These are phyloP conservation scores for Fusarium equiseti DNA, from an alignment of 2,329 filamentous ascomycete species.

Conservation along the genomic window DNA sequence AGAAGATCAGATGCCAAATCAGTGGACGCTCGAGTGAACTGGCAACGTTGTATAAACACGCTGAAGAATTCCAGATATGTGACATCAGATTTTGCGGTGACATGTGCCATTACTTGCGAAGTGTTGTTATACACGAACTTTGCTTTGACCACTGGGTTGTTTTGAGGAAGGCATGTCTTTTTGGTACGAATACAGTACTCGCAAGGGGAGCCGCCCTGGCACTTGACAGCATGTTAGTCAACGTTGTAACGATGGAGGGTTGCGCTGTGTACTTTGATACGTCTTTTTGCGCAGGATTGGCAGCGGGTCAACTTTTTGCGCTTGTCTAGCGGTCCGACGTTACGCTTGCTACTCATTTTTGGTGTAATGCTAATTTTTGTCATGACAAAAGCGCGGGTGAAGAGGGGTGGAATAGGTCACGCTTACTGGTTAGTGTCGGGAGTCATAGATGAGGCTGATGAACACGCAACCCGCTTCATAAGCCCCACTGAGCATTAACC, in stretches of 20 bases:
- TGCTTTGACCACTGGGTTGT: rapidly evolving
- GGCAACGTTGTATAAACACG: conserved; percentile 29
- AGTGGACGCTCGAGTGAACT: conserved; percentile 36
- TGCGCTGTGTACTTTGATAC: conserved; percentile 42
- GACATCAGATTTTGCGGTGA: neutral
- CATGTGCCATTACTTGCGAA: neutral
- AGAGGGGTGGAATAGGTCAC: neutral
- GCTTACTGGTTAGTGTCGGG: neutral
- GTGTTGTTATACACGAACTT: conserved; percentile 27
- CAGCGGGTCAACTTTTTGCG: conserved; percentile 44
- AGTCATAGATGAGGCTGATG: no score
- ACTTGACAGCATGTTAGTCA: conserved; percentile 26
- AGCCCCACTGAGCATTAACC: conserved; percentile 5
- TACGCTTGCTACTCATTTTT: conserved; percentile 13
- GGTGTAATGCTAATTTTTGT: rapidly evolving
- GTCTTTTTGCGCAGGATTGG: conserved; percentile 43
- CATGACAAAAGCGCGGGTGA: neutral
- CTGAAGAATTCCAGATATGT: conserved; percentile 36
- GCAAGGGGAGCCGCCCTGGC: conserved; percentile 44
- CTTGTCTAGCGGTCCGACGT: conserved; percentile 46
- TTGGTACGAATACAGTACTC: conserved; percentile 44
- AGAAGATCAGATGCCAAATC: conserved; percentile 20
- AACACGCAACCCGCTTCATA: neutral
- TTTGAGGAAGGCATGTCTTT: conserved; percentile 41
- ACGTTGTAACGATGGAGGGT: rapidly evolving